These are phyloP conservation scores for Phialophora tarda DNA, from an alignment of 2,329 filamentous ascomycete species.

Conservation along the genomic window DNA sequence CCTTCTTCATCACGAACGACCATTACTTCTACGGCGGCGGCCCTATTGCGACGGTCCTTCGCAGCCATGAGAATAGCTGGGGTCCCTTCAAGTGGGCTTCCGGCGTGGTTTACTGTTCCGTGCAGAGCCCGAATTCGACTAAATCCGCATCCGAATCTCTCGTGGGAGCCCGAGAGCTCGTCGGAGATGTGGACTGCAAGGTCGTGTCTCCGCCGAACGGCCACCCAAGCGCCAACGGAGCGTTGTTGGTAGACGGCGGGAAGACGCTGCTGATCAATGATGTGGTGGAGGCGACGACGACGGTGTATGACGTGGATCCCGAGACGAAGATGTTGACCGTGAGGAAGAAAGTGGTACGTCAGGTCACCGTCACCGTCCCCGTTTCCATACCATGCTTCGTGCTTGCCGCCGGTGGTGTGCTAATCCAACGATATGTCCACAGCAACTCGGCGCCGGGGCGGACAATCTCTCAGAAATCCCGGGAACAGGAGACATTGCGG, in stretches of 20 bases:
- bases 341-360: conserved; percentile 29
- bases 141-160: background rate
- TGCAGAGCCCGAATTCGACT: background rate
- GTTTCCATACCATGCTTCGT: background rate
- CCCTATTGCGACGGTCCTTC: conserved; percentile 20
- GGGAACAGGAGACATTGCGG: conserved; percentile 29
- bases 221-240: conserved; percentile 32
- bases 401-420: background rate
- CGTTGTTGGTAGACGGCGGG: conserved; percentile 29
- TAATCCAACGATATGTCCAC: background rate
- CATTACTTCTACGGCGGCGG: conserved; percentile 31
- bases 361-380: background rate
- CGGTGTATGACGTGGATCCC: conserved; percentile 31
- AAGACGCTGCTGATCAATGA: conserved; percentile 32
- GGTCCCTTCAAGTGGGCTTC: conserved; percentile 32
- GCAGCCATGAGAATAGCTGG: conserved; percentile 26
- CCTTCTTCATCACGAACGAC: conserved; percentile 36
- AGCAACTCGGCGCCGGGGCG: conserved; percentile 29
- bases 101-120: conserved; percentile 28
- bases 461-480: conserved; percentile 33
- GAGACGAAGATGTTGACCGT: conserved; percentile 25
- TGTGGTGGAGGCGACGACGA: conserved; percentile 28
- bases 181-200: conserved; percentile 24
- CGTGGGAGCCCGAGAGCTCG: too few relatives aligned
- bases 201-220: conserved; percentile 24